Evolutionary conservation across 805 yeast species (phyloP), one percentile per base, ranked within the genome.

Genomic region (Cephaloascus fragrans): DNA sequence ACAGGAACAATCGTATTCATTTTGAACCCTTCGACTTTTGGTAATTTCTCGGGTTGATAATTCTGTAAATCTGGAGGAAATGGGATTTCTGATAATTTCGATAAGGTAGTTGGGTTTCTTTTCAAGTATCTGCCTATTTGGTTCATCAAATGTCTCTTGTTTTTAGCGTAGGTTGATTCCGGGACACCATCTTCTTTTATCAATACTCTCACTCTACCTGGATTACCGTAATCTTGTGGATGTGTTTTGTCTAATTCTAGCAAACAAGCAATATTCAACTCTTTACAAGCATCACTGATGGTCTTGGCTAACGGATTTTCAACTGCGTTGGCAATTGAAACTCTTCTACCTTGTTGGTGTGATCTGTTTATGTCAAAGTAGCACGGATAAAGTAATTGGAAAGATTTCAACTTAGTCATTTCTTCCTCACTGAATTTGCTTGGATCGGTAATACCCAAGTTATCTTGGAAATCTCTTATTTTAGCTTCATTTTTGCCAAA

Each of bases 181-280:
- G 69, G 55, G 19, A 57, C 49, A 2, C 76, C 78, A 9, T 69
- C 59, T 36, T 72, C 71, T 50, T 77, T 81, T 32, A 86, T 47
- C 35, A 77, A 64, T 18, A 88, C 82, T 47, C 95, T 75, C 28
- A 93, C 89, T 51, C 97, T 73, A n/a, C 98, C 98, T 3, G 97
- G 94, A 54, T 90, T 90, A 47, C 97, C 95, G 73, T 82, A 93
- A 61, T 90, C 97, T 58, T 89, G 95, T 10, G 97, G 97, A 61
- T 90, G 98, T 1, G 83, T 60, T 62, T 88, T 93, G 43, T 83
- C 86, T 44, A 90, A 78, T 59, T 85, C 93, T 41, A 79, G 67
- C 34, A 81, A 65, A 2, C 67, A 63, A 2, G 69, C 68, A 32
- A 67, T 43, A 20, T 53, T 47, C 39, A 64, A 47, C n/a, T 40